Evolutionary conservation across 345 rosid species (phyloP), one percentile per base, ranked within the genome.

Genomic region (Cardamine resedifolia): DNA sequence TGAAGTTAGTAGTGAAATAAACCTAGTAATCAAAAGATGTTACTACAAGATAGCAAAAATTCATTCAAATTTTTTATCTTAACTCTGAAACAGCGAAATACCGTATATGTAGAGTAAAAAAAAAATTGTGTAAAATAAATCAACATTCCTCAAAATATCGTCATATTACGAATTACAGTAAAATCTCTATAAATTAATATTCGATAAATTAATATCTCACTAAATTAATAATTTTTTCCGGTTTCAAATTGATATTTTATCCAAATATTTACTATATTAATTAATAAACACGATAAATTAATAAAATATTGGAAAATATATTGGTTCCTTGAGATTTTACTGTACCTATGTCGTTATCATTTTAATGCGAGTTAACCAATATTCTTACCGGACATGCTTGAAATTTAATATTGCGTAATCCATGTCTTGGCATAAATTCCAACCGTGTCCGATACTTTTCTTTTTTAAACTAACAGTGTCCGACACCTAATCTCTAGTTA

Each of bases 351-450:
- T 43, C n/a, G 1, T 43, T 18, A 18, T 47, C 18, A 21, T 50
- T 50, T 10, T 21, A 50, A 2, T 15, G 12, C 5, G 15, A 9
- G 24, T 61, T 41, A 3, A 24, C 15, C 18, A 19, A 30, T 64
- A 44, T 48, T 48, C 27, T 30, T 49, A 20, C n/a, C 58, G 31
- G 20, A 20, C 44, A 47, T 47, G 8, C 41, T 47, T 70, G 27
- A 39, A 48, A 48, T 16, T 59, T 58, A 50, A 5, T 19, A n/a
- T 59, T 49, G 33, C 38, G 58, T 59, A 18, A 70, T 38, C 27
- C 16, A 50, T 50, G 19, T 39, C 4, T 33, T 11, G 18, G 45
- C 62, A 59, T 23, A 48, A 59, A 34, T 34, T 19, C 61, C 2
- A 47, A 33, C 36, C 58, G 28, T 59, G 31, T 51, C 12, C 23